Conservation (phyloP, 2,329 filamentous ascomycete genomes). For the Pochonia chlamydosporia region DNA sequence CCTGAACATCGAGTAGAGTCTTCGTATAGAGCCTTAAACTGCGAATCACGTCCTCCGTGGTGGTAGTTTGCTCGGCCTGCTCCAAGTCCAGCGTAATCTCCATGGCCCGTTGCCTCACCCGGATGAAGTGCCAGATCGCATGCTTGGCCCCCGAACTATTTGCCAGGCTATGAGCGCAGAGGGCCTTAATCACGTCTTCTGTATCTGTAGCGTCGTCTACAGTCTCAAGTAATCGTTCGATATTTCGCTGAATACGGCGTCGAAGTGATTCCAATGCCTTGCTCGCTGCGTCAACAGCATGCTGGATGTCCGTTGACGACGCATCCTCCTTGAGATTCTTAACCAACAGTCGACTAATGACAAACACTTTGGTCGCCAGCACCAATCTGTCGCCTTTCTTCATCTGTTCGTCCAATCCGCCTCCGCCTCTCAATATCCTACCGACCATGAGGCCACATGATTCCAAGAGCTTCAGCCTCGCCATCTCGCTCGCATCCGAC, state of each 20-base stretch:
- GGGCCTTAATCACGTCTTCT: slow-evolving; percentile 59
- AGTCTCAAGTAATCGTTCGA: slow-evolving; percentile 64
- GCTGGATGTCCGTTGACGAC: slow-evolving; percentile 25
- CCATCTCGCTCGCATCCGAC: slow-evolving; percentile 26
- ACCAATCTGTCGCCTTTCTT: slow-evolving; percentile 46
- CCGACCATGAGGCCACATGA: slow-evolving; percentile 44
- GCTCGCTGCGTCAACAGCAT: slow-evolving; percentile 52
- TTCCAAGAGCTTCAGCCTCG: slow-evolving; percentile 44
- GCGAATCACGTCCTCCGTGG: slow-evolving; percentile 48
- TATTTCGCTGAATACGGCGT: slow-evolving; percentile 56
- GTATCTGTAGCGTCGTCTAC: slow-evolving; percentile 46
- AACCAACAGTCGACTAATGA: slow-evolving; percentile 68
- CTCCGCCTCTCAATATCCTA: slow-evolving; percentile 39
- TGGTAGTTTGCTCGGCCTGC: slow-evolving; percentile 33
- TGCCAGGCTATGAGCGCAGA: slow-evolving; percentile 77
- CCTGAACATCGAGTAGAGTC: slow-evolving; percentile 72
- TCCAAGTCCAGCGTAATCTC: slow-evolving; percentile 51
- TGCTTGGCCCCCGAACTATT: slow-evolving; percentile 77
- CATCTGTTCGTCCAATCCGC: slow-evolving; percentile 20
- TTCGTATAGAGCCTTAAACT: slow-evolving; percentile 68
- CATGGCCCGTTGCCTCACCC: slow-evolving; percentile 65
- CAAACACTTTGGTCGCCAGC: slow-evolving; percentile 63
- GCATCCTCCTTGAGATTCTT: slow-evolving; percentile 59
- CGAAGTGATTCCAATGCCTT: slow-evolving; percentile 58
- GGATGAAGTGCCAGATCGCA: slow-evolving; percentile 71